These are phyloP conservation scores for Xenosphaeropsis pyriputrescens DNA, from an alignment of 2,329 filamentous ascomycete species.

Conservation along the genomic window DNA sequence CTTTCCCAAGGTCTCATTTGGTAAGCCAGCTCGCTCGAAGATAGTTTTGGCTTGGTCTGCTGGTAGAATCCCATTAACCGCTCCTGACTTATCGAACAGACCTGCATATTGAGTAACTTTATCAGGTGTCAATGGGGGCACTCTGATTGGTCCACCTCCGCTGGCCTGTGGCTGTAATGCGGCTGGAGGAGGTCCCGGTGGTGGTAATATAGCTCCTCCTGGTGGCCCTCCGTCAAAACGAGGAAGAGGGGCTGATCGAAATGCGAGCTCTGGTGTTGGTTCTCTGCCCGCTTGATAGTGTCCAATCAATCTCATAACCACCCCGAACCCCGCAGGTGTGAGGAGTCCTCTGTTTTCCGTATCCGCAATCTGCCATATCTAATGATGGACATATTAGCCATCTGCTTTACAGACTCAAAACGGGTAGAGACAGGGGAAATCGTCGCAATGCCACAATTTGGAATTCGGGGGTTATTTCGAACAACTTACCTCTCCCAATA, in stretches of 20 bases:
- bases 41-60: slow-evolving; percentile 85
- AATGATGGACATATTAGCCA: slow-evolving; percentile 1
- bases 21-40: slow-evolving; percentile 82
- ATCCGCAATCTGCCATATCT: slow-evolving; percentile 99
- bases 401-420: background rate
- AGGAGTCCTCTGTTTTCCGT: slow-evolving; percentile 90
- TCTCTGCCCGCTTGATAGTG: slow-evolving; percentile 83
- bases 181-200: slow-evolving; percentile 25
- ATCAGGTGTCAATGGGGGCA: slow-evolving; percentile 76
- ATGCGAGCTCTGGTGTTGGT: slow-evolving; percentile 66
- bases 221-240: slow-evolving; percentile 59
- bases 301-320: slow-evolving; percentile 86
- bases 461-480: background rate
- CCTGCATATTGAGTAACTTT: slow-evolving; percentile 79
- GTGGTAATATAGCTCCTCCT: slow-evolving; percentile 31
- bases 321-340: slow-evolving; percentile 82
- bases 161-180: slow-evolving; percentile 39
- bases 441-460: too few relatives aligned
- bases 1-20: slow-evolving; percentile 80
- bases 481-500: slow-evolving; percentile 65
- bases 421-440: slow-evolving; percentile 8
- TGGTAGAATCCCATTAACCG: slow-evolving; percentile 62
- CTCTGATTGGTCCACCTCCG: slow-evolving; percentile 58
- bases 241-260: slow-evolving; percentile 77
- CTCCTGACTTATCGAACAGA: slow-evolving; percentile 82